Base-by-base conservation (phyloP, 441 rosid genomes). In the Codiaeum variegatum region DNA sequence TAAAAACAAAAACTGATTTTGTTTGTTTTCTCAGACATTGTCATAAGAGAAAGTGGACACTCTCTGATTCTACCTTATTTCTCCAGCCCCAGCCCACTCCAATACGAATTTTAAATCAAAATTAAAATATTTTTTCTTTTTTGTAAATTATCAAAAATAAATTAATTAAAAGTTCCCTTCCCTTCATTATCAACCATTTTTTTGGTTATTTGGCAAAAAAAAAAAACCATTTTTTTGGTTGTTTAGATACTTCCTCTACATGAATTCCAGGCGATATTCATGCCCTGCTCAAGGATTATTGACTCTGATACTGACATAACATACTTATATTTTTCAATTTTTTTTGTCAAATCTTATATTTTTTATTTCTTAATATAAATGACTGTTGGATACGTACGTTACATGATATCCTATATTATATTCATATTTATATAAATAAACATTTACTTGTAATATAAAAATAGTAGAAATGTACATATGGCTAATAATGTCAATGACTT, bases 21-120 rank as follows among this genome's bases (percentile, higher is more conserved):
- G 83, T 84, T 76, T 76, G 82, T 75, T 76, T 82, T 72, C 60
- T 26, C 73, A 62, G 84, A 73, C 77, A 82, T 65, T 31, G 49
- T 79, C 62, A 58, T n/a, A 26, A n/a, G 23, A 42, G 13, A 4
- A 26, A 69, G 83, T 83, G 78, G 74, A 76, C 82, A 73, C 24
- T 68, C 52, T 75, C 80, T 82, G 84, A 66, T 69, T 77, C 80
- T 46, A 70, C 84, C 85, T 80, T 76, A 77, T 76, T 85, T 77
- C 77, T 72, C 73, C 69, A 70, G 79, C 82, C 83, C 83, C 24
- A 71, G 79, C 84, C 44, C 24, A 73, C 82, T 70, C 75, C 70
- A 61, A 74, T 78, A 81, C 81, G 72, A 77, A 79, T 66, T 18
- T 77, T 40, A 18, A 44, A 73, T 75, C 73, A 70, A 52, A 67